phyloP scores from a whole-genome alignment of 208 protist species.

The Jaenimonas drosophilae region DNA sequence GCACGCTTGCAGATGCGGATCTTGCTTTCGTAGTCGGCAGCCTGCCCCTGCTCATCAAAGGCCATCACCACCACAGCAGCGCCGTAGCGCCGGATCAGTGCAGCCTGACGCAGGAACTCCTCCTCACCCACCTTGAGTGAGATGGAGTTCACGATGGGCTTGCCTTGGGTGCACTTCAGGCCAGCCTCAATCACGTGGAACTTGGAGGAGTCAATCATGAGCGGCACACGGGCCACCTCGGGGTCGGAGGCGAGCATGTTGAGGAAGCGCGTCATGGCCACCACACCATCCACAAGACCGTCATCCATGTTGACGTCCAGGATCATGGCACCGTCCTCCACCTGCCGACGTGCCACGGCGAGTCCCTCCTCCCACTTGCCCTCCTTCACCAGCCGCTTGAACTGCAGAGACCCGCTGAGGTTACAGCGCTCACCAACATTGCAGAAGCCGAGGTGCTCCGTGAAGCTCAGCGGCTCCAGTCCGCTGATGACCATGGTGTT shows the following conservation, averaged over 20 bases:
- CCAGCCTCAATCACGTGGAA: constrained; percentile 91
- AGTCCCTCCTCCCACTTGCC: constrained; percentile 83
- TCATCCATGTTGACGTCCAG: constrained; percentile 98
- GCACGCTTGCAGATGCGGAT: constrained; percentile 91
- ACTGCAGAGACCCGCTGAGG: constrained; percentile 91
- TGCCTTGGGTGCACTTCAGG: constrained; percentile 92
- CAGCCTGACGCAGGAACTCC: constrained; percentile 90
- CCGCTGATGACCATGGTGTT: constrained; percentile 67
- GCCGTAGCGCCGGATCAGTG: constrained; percentile 86
- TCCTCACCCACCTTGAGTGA: constrained; percentile 94
- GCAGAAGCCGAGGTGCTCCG: constrained; percentile 81
- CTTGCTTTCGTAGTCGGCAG: constrained; percentile 77
- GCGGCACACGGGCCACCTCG: constrained; percentile 86
- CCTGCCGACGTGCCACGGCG: constrained; percentile 62
- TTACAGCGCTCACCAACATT: constrained; percentile 98
- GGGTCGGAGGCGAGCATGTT: constrained; percentile 93
- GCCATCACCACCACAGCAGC: constrained; percentile 90
- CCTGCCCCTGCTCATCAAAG: constrained; percentile 96
- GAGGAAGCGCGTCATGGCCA: constrained; percentile 89
- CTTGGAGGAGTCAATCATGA: constrained; percentile 97
- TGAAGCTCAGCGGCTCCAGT: constrained; percentile 82
- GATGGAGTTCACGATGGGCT: constrained; percentile 96
- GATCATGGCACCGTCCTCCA: constrained; percentile 94
- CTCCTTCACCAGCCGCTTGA: constrained; percentile 91
- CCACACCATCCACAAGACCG: constrained; percentile 90